Percentiles rank a stretch among this genome's conserved stretches.
Evolutionary conservation across 2,329 filamentous ascomycete species (phyloP).

Genomic region (Aspergillus luchuensis): DNA sequence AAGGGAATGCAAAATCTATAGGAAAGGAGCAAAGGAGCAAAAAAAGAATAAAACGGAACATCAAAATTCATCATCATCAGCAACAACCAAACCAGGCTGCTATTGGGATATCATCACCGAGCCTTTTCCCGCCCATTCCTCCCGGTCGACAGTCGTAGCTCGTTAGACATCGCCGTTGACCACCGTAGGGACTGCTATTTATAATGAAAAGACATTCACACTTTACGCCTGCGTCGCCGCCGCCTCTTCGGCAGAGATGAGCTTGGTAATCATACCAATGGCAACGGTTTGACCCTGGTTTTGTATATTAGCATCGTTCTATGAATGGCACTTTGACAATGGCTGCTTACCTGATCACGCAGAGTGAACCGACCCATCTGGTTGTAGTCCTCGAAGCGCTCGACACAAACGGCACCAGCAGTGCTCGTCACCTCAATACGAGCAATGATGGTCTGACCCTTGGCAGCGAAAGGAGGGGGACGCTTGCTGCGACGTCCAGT

Average conservation of each 20-base stretch:
- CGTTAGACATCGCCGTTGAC: background rate
- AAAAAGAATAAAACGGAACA: slow-evolving; percentile 14
- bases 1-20: slow-evolving; percentile 28
- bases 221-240: slow-evolving; percentile 18
- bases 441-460: slow-evolving; percentile 82
- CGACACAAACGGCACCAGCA: slow-evolving; percentile 85
- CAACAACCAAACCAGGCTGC: slow-evolving; percentile 27
- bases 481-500: slow-evolving; percentile 92
- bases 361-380: slow-evolving; percentile 91
- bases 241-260: slow-evolving; percentile 52
- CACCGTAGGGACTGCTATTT: slow-evolving; percentile 4
- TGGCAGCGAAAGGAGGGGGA: slow-evolving; percentile 84
- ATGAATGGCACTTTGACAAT: slow-evolving; percentile 12
- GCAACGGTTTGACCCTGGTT: slow-evolving; percentile 94
- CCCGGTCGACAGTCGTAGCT: slow-evolving; percentile 14
- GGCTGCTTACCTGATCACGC: slow-evolving; percentile 71
- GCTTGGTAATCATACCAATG: slow-evolving; percentile 97
- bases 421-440: slow-evolving; percentile 83
- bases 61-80: slow-evolving; percentile 37
- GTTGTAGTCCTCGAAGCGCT: slow-evolving; percentile 93
- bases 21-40: no score
- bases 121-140: slow-evolving; percentile 24
- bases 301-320: slow-evolving; percentile 25
- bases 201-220: slow-evolving; percentile 2
- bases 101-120: slow-evolving; percentile 26